Base-by-base conservation (phyloP, 2,329 filamentous ascomycete species). In the Fusarium continuum region DNA sequence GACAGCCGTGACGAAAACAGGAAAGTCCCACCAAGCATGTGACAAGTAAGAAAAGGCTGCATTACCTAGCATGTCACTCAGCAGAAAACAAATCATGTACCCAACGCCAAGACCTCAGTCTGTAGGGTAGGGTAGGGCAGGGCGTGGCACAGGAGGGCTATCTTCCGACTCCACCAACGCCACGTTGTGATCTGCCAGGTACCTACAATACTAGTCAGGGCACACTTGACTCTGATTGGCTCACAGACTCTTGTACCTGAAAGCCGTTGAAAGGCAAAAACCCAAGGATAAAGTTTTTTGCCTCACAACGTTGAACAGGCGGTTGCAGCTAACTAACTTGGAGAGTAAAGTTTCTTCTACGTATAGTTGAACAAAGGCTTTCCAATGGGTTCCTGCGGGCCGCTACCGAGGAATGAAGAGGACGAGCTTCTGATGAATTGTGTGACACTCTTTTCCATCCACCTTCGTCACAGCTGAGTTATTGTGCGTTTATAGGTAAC, bases 111-210 rank as follows among this genome's bases (percentile, higher is more conserved):
- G 28, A 14, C 5, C 17, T 19, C n/a, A 36, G 23, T 50, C 44
- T 65, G 20, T 41, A 49, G 29, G 48, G 22, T 39, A 61, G 57
- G 57, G 55, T 57, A 65, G 45, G 58, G 41, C 41, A 59, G 54
- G 36, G 45, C 25, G n/a, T n/a, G n/a, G n/a, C n/a, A n/a, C n/a
- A n/a, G n/a, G n/a, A n/a, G n/a, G n/a, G n/a, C n/a, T n/a, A n/a
- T 46, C 10, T 46, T 8, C 35, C 34, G 32, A 36, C 44, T 61
- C 49, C 60, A 61, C 56, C 28, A 36, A 22, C 35, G 57, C 65
- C 65, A 68, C 65, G 65, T 65, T 63, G 46, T 51, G 57, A 56
- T 56, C 44, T 67, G 65, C 51, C 65, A 68, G 65, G 59, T 29
- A 63, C 54, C 43, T n/a, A n/a, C n/a, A n/a, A n/a, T n/a, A 50